These are phyloP conservation scores for Metarhizium sp. DNA, from an alignment of 2,329 filamentous ascomycete species.

Conservation along the genomic window DNA sequence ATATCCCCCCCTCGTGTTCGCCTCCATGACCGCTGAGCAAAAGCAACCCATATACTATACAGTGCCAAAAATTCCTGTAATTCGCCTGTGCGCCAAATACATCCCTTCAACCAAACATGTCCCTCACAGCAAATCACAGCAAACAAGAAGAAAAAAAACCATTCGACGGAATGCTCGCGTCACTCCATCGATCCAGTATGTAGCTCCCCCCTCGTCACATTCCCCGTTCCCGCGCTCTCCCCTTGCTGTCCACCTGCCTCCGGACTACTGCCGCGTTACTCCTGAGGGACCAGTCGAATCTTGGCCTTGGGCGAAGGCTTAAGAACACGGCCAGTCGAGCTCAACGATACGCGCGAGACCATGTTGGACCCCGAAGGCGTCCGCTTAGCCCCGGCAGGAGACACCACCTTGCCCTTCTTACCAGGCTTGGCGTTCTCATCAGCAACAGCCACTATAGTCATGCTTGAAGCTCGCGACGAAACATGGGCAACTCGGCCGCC, in stretches of 20 bases:
- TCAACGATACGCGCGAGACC: not conserved
- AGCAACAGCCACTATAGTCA: constrained; percentile 9
- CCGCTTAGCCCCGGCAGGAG: not conserved
- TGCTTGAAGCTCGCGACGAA: constrained; percentile 10
- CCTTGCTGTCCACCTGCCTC: not conserved
- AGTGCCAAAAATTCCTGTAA: not conserved
- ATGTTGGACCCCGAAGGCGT: not conserved
- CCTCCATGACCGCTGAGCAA: not conserved
- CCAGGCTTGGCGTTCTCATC: constrained; percentile 4
- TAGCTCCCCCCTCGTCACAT: too few species aligned
- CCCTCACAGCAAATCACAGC: too few species aligned
- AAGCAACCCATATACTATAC: not conserved
- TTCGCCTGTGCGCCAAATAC: not conserved
- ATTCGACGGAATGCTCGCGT: too few species aligned
- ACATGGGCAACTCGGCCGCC: constrained; percentile 2
- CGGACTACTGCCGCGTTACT: not conserved
- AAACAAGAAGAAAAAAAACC: too few species aligned
- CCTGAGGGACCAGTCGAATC: constrained; percentile 4
- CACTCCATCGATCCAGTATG: too few species aligned
- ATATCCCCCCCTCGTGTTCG: not conserved
- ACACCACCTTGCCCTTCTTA: not conserved
- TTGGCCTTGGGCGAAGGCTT: constrained; percentile 9
- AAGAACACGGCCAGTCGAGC: constrained; percentile 4
- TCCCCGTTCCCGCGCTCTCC: too few species aligned
- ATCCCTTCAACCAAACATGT: not conserved